Evolutionary conservation across 192 early-diverging fungal species (phyloP).

Genomic region (Podila horticola): DNA sequence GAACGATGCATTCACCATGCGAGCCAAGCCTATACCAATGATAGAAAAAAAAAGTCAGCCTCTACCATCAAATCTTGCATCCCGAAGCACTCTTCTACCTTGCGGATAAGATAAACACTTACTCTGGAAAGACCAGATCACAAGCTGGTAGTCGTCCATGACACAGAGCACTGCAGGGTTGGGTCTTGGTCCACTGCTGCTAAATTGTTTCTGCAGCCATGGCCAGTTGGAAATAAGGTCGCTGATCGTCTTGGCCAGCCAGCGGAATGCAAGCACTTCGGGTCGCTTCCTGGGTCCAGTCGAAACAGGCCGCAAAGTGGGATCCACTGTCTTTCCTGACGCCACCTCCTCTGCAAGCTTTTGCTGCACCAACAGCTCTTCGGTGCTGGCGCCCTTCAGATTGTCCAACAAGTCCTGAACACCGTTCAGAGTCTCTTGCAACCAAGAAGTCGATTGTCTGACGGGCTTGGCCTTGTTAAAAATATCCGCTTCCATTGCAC

Average conservation of each 20-base stretch:
- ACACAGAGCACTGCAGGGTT: slow-evolving; percentile 10
- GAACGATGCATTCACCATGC: slow-evolving; percentile 32
- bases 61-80: neutral
- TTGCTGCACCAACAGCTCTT: slow-evolving; percentile 33
- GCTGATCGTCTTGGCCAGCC: slow-evolving; percentile 27
- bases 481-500: slow-evolving; percentile 39
- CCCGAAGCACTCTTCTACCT: neutral
- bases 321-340: slow-evolving; percentile 5
- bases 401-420: slow-evolving; percentile 24
- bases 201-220: slow-evolving; percentile 30
- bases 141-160: slow-evolving; percentile 35
- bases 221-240: slow-evolving; percentile 31
- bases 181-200: slow-evolving; percentile 8
- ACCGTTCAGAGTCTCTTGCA: no score
- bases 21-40: slow-evolving; percentile 23
- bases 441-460: slow-evolving; percentile 3
- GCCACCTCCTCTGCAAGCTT: slow-evolving; percentile 18
- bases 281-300: slow-evolving; percentile 22
- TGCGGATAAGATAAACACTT: neutral
- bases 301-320: slow-evolving; percentile 18
- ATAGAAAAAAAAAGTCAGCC: neutral
- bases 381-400: slow-evolving; percentile 39
- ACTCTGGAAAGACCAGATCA: slow-evolving; percentile 48
- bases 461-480: slow-evolving; percentile 12
- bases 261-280: slow-evolving; percentile 35